Conservation (phyloP, 73 alveolate species). For the Tetrahymena borealis region DNA sequence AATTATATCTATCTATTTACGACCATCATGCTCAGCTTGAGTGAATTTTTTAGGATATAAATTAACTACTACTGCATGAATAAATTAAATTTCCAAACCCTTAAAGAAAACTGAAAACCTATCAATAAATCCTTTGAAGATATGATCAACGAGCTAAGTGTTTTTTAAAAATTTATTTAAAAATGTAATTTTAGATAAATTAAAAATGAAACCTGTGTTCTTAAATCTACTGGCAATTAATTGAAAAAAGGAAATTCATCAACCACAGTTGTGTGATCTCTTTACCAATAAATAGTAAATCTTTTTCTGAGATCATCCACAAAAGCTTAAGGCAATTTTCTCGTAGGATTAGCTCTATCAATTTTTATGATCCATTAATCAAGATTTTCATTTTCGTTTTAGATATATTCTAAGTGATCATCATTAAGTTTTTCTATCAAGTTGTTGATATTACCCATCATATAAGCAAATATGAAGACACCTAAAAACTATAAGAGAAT, state of each 20-base stretch:
- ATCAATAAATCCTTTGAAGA: background rate
- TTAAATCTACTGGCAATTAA: background rate
- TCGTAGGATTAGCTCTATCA: background rate
- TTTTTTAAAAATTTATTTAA: background rate
- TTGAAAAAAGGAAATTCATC: background rate
- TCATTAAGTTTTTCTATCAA: background rate
- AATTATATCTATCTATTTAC: background rate
- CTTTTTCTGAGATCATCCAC: background rate
- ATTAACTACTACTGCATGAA: background rate
- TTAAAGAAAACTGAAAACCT: background rate
- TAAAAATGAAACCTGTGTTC: background rate
- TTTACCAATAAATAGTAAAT: background rate
- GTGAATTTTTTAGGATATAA: background rate
- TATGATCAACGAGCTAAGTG: background rate
- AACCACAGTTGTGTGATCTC: background rate
- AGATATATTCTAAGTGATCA: background rate
- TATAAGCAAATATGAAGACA: background rate
- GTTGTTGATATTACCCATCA: background rate
- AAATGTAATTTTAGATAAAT: background rate
- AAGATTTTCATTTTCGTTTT: background rate
- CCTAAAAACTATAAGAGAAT: background rate
- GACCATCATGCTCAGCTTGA: background rate
- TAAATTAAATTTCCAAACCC: background rate
- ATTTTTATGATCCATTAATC: background rate
- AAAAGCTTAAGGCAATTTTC: background rate